These are phyloP conservation scores for Chrysochromulina parva DNA, from an alignment of 78 protist species.

Conservation along the genomic window DNA sequence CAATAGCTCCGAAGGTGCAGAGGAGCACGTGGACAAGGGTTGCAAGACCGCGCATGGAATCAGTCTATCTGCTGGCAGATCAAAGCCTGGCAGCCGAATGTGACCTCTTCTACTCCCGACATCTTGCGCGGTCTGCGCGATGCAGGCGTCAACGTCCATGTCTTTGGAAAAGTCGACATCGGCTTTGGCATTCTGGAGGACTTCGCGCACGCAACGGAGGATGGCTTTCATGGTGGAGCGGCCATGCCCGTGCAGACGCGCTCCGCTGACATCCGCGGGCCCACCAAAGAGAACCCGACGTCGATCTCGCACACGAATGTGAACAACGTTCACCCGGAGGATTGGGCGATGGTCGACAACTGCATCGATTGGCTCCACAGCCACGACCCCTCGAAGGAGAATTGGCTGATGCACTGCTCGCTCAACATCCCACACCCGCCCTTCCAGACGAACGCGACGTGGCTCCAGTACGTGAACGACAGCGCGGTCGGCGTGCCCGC, in stretches of 20 bases:
- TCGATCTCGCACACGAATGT: neutral
- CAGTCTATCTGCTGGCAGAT: no score
- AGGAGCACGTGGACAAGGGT: no score
- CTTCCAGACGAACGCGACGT: neutral
- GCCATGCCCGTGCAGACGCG: neutral
- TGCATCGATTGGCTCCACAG: neutral
- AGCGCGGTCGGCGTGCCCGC: neutral
- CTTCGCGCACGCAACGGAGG: neutral
- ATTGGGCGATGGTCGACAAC: neutral
- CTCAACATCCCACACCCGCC: conserved; percentile 33
- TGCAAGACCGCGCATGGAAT: no score
- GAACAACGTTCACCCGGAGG: neutral
- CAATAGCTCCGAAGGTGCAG: neutral
- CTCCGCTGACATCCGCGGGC: neutral
- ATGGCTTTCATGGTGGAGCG: conserved; percentile 3
- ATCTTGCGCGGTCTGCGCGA: neutral
- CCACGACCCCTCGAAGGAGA: no score
- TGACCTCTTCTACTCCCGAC: neutral
- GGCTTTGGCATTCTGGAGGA: neutral
- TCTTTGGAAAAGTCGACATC: conserved; percentile 14
- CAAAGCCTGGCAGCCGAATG: neutral
- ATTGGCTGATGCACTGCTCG: neutral
- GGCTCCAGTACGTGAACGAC: neutral
- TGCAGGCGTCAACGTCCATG: neutral
- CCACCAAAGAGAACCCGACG: conserved; percentile 4